Conservation (phyloP, 2,329 filamentous ascomycete genomes). For the Apiospora pterosperma region DNA sequence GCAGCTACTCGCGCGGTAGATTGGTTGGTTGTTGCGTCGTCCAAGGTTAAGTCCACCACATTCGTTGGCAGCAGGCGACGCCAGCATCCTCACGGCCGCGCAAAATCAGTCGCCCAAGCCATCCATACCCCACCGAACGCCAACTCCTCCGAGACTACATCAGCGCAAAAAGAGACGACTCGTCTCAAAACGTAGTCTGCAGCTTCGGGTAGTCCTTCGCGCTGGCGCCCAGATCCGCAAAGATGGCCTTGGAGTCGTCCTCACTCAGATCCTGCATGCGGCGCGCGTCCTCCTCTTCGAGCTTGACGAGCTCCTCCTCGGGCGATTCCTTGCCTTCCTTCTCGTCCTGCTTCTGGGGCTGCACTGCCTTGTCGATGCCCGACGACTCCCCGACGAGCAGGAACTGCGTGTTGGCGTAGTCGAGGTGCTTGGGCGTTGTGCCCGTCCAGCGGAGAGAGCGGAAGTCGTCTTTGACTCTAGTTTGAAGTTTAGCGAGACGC, state of each 20-base stretch:
- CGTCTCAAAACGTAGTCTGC: conserved; percentile 49
- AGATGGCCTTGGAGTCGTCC: conserved; percentile 44
- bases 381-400: conserved; percentile 72
- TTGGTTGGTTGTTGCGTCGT: neutral
- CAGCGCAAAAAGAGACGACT: neutral
- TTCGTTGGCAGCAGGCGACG: neutral
- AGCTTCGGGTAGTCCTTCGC: conserved; percentile 63
- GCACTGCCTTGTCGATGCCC: conserved; percentile 52
- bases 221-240: conserved; percentile 41
- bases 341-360: conserved; percentile 52
- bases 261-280: conserved; percentile 53
- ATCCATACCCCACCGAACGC: neutral
- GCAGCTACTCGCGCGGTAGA: neutral
- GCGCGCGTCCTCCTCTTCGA: conserved; percentile 72
- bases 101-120: neutral
- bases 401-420: conserved; percentile 73
- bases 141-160: neutral
- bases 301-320: conserved; percentile 66
- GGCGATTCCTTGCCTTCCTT: conserved; percentile 61
- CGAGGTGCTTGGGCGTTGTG: conserved; percentile 67
- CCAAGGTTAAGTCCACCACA: neutral
- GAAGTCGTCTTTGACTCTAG: conserved; percentile 69
- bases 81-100: neutral
- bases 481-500: neutral
- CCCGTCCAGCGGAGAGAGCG: conserved; percentile 70